Evolutionary conservation across 768 basidiomycete genomes (phyloP).

Genomic region (Psilocybe cubensis): DNA sequence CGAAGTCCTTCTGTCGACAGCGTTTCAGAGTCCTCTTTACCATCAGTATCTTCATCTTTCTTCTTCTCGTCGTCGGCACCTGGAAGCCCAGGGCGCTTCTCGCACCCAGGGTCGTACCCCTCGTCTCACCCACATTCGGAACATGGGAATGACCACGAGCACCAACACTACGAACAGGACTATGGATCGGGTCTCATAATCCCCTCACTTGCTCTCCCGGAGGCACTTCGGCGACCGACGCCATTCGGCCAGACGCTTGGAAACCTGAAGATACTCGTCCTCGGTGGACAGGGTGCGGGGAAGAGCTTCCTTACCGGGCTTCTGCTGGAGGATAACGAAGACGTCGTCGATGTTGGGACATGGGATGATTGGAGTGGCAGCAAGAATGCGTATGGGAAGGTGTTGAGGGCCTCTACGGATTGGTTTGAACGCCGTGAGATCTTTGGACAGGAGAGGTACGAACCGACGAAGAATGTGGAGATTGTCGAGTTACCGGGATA

Average conservation of each 20-base stretch:
- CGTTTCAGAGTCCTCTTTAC: slow-evolving; percentile 57
- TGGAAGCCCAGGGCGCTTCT: slow-evolving; percentile 64
- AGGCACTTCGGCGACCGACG: slow-evolving; percentile 64
- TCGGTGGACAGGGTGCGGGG: slow-evolving; percentile 47
- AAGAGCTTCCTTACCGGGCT: slow-evolving; percentile 49
- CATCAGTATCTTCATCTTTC: slow-evolving; percentile 75
- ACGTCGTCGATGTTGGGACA: slow-evolving; percentile 62
- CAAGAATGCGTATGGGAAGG: slow-evolving; percentile 34
- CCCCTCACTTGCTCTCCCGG: slow-evolving; percentile 67
- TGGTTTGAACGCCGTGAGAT: slow-evolving; percentile 71
- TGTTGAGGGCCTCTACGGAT: slow-evolving; percentile 66
- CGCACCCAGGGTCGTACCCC: slow-evolving; percentile 42
- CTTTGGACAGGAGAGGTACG: slow-evolving; percentile 68
- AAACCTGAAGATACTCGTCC: slow-evolving; percentile 57
- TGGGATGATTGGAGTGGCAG: slow-evolving; percentile 52
- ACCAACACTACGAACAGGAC: slow-evolving; percentile 11
- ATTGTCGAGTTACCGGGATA: slow-evolving; percentile 55
- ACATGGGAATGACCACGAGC: slow-evolving; percentile 21
- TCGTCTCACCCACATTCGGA: slow-evolving; percentile 36
- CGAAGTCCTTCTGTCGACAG: slow-evolving; percentile 26
- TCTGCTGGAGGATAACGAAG: slow-evolving; percentile 67
- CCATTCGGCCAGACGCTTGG: slow-evolving; percentile 72
- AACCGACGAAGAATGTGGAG: slow-evolving; percentile 68
- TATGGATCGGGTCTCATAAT: slow-evolving; percentile 76
- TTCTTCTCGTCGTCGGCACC: slow-evolving; percentile 74